phyloP scores from a whole-genome alignment of 768 basidiomycete species.

The Cubamyces lactineus region DNA sequence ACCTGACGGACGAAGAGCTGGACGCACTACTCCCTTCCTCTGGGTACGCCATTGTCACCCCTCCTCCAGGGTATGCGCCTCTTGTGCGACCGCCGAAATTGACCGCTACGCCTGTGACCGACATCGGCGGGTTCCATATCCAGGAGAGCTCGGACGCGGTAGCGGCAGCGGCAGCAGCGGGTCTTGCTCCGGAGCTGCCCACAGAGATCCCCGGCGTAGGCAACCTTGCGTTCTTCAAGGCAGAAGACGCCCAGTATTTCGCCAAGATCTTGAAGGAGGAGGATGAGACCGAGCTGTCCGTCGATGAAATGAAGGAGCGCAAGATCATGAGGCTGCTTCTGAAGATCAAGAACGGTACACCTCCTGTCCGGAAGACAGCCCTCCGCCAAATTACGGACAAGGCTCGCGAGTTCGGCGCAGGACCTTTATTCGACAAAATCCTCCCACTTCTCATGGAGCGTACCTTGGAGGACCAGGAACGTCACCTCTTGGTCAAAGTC shows the following conservation, averaged over 20 bases:
- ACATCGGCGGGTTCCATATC: conserved; percentile 90
- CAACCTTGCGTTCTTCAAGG: conserved; percentile 96
- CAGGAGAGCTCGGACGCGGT: conserved; percentile 94
- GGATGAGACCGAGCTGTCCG: conserved; percentile 88
- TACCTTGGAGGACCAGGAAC: conserved; percentile 97
- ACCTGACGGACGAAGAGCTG: conserved; percentile 93
- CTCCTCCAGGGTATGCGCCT: conserved; percentile 92
- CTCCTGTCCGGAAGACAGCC: conserved; percentile 96
- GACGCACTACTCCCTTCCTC: conserved; percentile 83
- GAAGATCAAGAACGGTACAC: conserved; percentile 99
- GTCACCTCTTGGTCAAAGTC: conserved; percentile 97
- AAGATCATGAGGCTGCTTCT: conserved; percentile 98
- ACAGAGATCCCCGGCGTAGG: conserved; percentile 99
- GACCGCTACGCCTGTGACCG: conserved; percentile 50
- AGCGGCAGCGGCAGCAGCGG: conserved; percentile 85
- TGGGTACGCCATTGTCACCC: conserved; percentile 91
- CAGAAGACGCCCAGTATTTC: conserved; percentile 98
- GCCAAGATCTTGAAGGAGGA: conserved; percentile 95
- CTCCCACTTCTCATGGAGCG: conserved; percentile 97
- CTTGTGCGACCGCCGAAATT: conserved; percentile 61
- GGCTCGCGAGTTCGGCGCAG: conserved; percentile 97
- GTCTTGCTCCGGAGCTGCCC: conserved; percentile 89
- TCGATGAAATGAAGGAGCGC: conserved; percentile 99
- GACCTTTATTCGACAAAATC: conserved; percentile 98
- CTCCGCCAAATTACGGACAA: conserved; percentile 99